A percentile compares a stretch with the other conserved stretches of the same genome.
Evolutionary conservation across 1,139 yeast genomes (phyloP).

Genomic region (Taphrina pruni): DNA sequence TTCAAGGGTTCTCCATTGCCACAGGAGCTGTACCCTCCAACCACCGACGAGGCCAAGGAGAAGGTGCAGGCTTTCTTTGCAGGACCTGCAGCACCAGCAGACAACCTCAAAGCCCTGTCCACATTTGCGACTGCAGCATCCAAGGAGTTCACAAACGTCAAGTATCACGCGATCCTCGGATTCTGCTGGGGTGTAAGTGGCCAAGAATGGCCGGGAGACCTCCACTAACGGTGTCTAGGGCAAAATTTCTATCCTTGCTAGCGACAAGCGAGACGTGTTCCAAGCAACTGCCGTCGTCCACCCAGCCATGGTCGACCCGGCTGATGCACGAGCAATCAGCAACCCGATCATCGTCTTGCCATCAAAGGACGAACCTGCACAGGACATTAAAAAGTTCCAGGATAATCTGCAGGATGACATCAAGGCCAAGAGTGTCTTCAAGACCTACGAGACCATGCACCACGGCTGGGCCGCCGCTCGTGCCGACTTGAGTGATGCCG

Average conservation of each 20-base stretch:
- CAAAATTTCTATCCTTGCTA: constrained; percentile 44
- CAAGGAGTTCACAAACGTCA: constrained; percentile 37
- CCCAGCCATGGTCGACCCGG: constrained; percentile 45
- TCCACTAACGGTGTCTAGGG: constrained; percentile 44
- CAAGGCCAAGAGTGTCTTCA: constrained; percentile 39
- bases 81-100: constrained; percentile 27
- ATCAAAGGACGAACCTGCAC: constrained; percentile 44
- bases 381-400: constrained; percentile 41
- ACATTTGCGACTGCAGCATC: constrained; percentile 42
- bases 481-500: constrained; percentile 44
- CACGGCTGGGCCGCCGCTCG: constrained; percentile 47
- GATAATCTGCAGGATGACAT: constrained; percentile 26
- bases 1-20: constrained; percentile 45
- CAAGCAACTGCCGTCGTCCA: constrained; percentile 45
- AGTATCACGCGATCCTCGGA: constrained; percentile 34
- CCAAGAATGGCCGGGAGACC: neutral
- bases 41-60: constrained; percentile 38
- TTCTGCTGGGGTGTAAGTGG: constrained; percentile 32
- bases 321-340: constrained; percentile 45
- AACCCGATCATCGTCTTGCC: constrained; percentile 45
- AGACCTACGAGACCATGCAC: constrained; percentile 45
- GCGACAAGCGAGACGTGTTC: constrained; percentile 42
- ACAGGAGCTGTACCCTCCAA: constrained; percentile 25
- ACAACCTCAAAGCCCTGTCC: constrained; percentile 39
- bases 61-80: constrained; percentile 29